Percentiles rank a stretch among this genome's conserved stretches.
These are phyloP conservation scores for Sclerotinia spermophila DNA, from an alignment of 2,329 filamentous ascomycete genomes.

Conservation along the genomic window DNA sequence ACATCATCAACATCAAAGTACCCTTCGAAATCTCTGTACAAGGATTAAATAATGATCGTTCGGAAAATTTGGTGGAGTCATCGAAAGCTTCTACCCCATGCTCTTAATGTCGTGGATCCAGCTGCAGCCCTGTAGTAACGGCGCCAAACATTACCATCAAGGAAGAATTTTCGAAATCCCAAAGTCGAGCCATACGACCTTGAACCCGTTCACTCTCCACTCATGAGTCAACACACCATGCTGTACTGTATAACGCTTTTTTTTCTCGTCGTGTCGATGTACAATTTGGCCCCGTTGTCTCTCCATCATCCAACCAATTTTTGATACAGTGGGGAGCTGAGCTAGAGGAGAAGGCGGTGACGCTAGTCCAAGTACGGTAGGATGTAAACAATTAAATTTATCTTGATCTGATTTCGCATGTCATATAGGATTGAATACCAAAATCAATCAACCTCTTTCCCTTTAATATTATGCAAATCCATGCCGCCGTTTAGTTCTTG, in stretches of 20 bases:
- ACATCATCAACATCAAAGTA: not conserved
- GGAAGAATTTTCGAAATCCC: not conserved
- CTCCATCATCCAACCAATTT: slow-evolving; percentile 17
- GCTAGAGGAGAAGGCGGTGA: not conserved
- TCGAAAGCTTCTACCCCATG: slow-evolving; percentile 3
- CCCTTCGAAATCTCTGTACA: not conserved
- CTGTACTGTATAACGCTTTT: not conserved
- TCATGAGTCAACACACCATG: slow-evolving; percentile 12
- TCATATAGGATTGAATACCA: not conserved
- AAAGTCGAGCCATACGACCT: not conserved
- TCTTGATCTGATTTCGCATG: slow-evolving; percentile 6
- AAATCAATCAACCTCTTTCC: not conserved
- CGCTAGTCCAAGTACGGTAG: not conserved
- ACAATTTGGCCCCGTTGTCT: slow-evolving; percentile 14
- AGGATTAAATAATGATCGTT: not conserved
- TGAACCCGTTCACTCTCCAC: not conserved
- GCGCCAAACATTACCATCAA: not conserved
- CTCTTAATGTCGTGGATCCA: slow-evolving; percentile 9
- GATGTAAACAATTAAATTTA: slow-evolving; percentile 16
- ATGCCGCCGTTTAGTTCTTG: not conserved
- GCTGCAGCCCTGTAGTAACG: slow-evolving; percentile 9
- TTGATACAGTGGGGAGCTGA: not conserved
- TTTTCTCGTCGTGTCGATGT: not conserved
- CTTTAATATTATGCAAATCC: not conserved
- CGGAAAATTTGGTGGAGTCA: not conserved